These are phyloP conservation scores for Psilocybe azurescens DNA, from an alignment of 768 basidiomycete genomes.

Conservation along the genomic window DNA sequence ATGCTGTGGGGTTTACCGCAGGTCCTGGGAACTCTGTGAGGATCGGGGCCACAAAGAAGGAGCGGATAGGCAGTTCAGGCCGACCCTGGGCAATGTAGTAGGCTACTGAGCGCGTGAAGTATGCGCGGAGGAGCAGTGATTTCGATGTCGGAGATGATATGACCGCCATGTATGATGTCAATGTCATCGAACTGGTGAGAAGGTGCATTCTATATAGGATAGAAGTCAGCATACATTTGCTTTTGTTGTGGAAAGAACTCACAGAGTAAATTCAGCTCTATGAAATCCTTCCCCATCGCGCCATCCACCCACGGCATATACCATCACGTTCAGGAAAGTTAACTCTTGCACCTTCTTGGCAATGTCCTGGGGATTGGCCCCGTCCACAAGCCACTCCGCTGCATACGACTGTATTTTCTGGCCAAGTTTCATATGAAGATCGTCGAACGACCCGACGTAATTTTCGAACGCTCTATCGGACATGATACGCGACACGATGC, in stretches of 20 bases:
- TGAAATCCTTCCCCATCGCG: constrained; percentile 6
- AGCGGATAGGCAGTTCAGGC: constrained; percentile 33
- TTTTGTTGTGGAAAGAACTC: constrained; percentile 3
- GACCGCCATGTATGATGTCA: constrained; percentile 15
- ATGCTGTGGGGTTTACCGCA: constrained; percentile 12
- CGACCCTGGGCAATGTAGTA: constrained; percentile 39
- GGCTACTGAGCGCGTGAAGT: constrained; percentile 21
- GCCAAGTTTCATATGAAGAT: constrained; percentile 6
- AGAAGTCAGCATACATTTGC: not conserved
- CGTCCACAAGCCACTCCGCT: constrained; percentile 14
- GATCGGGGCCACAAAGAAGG: constrained; percentile 30
- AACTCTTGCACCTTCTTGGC: constrained; percentile 20
- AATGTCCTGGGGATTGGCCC: constrained; percentile 6
- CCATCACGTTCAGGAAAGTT: constrained; percentile 11
- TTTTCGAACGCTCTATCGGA: constrained; percentile 5
- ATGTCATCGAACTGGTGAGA: constrained; percentile 17
- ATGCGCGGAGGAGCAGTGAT: constrained; percentile 18
- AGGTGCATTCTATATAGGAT: constrained; percentile 18
- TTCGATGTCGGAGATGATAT: constrained; percentile 11
- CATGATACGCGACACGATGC: constrained; percentile 15
- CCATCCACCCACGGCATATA: constrained; percentile 18
- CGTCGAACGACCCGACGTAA: constrained; percentile 5
- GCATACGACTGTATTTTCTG: constrained; percentile 9
- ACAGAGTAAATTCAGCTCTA: constrained; percentile 18
- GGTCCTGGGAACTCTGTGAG: constrained; percentile 23